A percentile compares a stretch with the other conserved stretches of the same genome.
Evolutionary conservation across 2,329 filamentous ascomycete species (phyloP).

Genomic region (Talaromyces albobiverticillius): DNA sequence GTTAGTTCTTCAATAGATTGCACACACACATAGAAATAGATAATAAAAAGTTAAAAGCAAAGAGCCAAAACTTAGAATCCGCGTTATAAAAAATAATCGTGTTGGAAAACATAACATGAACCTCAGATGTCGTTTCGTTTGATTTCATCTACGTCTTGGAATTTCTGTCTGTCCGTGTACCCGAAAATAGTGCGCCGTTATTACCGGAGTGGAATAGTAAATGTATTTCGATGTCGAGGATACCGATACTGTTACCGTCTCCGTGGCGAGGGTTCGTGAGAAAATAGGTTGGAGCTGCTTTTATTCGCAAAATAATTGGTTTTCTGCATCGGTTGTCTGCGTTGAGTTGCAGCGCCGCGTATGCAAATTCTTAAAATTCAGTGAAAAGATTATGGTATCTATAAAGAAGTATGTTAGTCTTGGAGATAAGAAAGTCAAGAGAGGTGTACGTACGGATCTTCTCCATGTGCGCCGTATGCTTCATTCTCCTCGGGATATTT

Average conservation of each 20-base stretch:
- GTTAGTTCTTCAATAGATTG: neutral
- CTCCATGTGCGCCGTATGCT: constrained; percentile 74
- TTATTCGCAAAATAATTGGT: neutral
- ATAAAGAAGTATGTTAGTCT: constrained; percentile 12
- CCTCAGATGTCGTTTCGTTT: neutral
- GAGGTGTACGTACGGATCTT: constrained; percentile 72
- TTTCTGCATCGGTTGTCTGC: neutral
- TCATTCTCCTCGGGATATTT: constrained; percentile 97
- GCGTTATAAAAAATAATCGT: neutral
- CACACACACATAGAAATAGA: constrained; percentile 38
- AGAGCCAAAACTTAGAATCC: neutral
- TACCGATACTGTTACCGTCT: neutral
- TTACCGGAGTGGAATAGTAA: no score
- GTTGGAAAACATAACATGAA: neutral
- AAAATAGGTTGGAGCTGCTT: neutral
- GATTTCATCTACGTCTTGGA: neutral
- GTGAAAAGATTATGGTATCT: constrained; percentile 73
- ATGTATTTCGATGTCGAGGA: no score
- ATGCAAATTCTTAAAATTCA: constrained; percentile 55
- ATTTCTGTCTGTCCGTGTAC: no score
- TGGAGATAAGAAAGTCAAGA: neutral
- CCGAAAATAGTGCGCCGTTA: no score
- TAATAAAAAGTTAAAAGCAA: constrained; percentile 5
- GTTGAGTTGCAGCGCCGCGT: neutral
- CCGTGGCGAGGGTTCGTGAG: neutral